A percentile compares a stretch with the other conserved stretches of the same genome.
Evolutionary conservation across 2,329 filamentous ascomycete genomes (phyloP).

Genomic region (Aspergillus intermedius): DNA sequence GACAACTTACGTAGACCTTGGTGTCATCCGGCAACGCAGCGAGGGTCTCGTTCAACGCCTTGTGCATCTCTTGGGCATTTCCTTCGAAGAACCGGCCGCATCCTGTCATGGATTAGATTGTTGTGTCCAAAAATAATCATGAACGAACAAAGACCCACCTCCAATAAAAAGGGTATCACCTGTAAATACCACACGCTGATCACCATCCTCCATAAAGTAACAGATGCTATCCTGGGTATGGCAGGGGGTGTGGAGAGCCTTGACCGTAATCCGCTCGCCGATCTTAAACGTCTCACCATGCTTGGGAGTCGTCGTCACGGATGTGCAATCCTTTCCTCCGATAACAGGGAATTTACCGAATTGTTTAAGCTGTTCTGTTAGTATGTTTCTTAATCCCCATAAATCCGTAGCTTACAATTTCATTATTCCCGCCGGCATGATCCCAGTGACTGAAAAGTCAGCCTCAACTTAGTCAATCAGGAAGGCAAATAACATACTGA

Average conservation of each 20-base stretch:
- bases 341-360: slow-evolving; percentile 66
- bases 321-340: slow-evolving; percentile 78
- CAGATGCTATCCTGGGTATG: slow-evolving; percentile 99
- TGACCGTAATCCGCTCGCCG: slow-evolving; percentile 71
- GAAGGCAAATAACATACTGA: slow-evolving; percentile 57
- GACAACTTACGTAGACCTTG: slow-evolving; percentile 67
- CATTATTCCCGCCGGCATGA: slow-evolving; percentile 84
- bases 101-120: slow-evolving; percentile 44
- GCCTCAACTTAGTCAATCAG: background rate
- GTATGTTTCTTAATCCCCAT: background rate
- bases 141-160: slow-evolving; percentile 45
- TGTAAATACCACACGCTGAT: slow-evolving; percentile 74
- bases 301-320: slow-evolving; percentile 68
- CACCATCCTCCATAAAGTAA: slow-evolving; percentile 77
- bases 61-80: slow-evolving; percentile 82
- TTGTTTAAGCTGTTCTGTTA: slow-evolving; percentile 45
- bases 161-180: slow-evolving; percentile 95
- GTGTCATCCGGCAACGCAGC: slow-evolving; percentile 80
- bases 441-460: slow-evolving; percentile 68
- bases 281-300: slow-evolving; percentile 75
- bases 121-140: slow-evolving; percentile 1
- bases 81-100: slow-evolving; percentile 97
- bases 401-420: slow-evolving; percentile 53
- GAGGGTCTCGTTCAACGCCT: slow-evolving; percentile 79
- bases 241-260: slow-evolving; percentile 88